Conservation (phyloP, 2,329 filamentous ascomycete genomes). For the Magnaporthales sp. region DNA sequence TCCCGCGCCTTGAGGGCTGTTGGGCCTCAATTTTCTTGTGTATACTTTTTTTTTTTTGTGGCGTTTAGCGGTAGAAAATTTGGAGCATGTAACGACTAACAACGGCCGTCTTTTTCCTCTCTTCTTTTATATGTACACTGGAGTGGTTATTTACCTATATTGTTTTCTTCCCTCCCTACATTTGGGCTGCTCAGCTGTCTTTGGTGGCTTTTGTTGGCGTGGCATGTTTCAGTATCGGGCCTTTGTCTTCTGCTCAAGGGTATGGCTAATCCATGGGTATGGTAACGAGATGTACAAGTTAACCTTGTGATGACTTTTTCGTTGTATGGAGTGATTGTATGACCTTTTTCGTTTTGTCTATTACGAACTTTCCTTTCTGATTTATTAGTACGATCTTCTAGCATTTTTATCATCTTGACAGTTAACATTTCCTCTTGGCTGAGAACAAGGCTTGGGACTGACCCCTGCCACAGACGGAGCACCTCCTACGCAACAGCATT, state of each 20-base stretch:
- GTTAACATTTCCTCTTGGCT: no score
- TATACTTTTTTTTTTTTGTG: background rate
- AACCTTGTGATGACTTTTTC: no score
- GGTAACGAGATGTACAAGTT: no score
- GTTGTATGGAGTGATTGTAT: background rate
- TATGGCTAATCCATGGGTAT: background rate
- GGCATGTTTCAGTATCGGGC: background rate
- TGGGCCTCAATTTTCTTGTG: background rate
- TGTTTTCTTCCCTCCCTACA: background rate
- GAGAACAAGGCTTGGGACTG: no score
- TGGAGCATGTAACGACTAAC: no score
- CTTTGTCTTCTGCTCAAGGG: background rate
- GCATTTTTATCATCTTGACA: no score
- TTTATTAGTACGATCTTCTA: background rate
- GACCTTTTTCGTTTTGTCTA: background rate
- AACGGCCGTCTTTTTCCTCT: background rate
- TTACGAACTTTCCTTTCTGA: background rate
- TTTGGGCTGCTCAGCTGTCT: background rate
- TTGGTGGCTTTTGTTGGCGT: background rate
- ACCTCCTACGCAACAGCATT: no score
- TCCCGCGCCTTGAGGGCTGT: background rate
- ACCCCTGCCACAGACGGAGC: no score
- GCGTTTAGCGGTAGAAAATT: background rate
- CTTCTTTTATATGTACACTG: background rate
- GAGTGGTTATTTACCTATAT: background rate